Evolutionary conservation across 768 basidiomycete species (phyloP), one percentile per base, ranked within the genome.

Genomic region (Paxillus rubicundulus): DNA sequence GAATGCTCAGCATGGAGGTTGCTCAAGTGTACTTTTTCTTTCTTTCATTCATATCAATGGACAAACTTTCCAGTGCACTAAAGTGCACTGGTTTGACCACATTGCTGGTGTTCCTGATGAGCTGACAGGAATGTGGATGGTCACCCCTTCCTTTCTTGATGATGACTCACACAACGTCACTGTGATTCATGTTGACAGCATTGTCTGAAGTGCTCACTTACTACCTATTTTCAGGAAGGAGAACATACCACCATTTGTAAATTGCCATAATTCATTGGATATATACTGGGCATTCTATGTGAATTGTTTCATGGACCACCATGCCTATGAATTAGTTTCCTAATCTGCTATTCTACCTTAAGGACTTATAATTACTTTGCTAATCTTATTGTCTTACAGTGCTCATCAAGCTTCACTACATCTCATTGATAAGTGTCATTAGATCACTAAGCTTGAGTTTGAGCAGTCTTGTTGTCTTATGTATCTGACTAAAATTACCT

Each of bases 111-210:
- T 17, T 5, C 61, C 66, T 8, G 59, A 64, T 30, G 20, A 39
- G 9, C 30, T 51, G 16, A 68, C 61, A 4, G 60, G 62, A 2
- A 56, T 63, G 58, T 63, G 58, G 58, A 47, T 54, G 36, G 60
- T 66, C 6, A 21, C 21, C 3, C 52, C 52, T 8, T 48, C 54
- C 17, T 43, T 62, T 30, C 49, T 59, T 41, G 45, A 28, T 28
- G 10, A 45, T 30, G 50, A 54, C 10, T n/a, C 54, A 9, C 50
- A 4, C 12, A 17, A 40, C 8, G 14, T 56, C 16, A 32, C 48
- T 10, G 46, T 69, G 9, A 57, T 69, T 41, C 61, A 61, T 40
- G 17, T 66, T 10, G 57, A 67, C 41, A 44, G 47, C 27, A 62
- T 69, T 42, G n/a, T 62, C 13, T 56, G 56, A 9, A 40, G 47